A percentile compares a stretch with the other conserved stretches of the same genome.
phyloP scores from a whole-genome alignment of 73 alveolate species.

The Halteria grandinella region DNA sequence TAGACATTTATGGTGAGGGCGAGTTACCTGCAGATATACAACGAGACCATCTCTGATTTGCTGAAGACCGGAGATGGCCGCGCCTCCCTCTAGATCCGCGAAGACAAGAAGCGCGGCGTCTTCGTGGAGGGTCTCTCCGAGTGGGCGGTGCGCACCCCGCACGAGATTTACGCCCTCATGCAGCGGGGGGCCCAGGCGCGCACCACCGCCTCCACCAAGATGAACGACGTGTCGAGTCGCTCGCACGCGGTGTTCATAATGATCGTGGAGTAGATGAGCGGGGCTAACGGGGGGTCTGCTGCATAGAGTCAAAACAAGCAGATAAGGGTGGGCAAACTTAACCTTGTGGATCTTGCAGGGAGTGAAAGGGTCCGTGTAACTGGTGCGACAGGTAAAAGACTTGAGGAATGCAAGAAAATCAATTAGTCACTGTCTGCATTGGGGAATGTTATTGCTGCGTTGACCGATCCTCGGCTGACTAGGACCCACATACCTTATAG shows the following conservation, averaged over 20 bases:
- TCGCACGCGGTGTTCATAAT: conserved; percentile 97
- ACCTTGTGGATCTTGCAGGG: conserved; percentile 91
- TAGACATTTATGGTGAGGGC: conserved; percentile 93
- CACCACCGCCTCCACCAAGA: conserved; percentile 90
- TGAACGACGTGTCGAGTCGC: conserved; percentile 95
- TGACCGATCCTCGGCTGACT: conserved; percentile 74
- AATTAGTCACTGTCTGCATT: conserved; percentile 86
- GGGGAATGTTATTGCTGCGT: conserved; percentile 90
- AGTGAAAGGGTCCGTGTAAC: conserved; percentile 88
- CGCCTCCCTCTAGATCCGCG: conserved; percentile 84
- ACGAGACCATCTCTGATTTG: conserved; percentile 97
- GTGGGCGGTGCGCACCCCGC: conserved; percentile 95
- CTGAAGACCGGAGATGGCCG: conserved; percentile 85
- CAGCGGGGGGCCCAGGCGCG: conserved; percentile 90
- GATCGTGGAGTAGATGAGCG: conserved; percentile 89
- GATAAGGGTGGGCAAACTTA: conserved; percentile 88
- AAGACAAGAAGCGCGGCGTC: conserved; percentile 95
- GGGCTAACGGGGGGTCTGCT: conserved; percentile 20
- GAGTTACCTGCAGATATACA: conserved; percentile 87
- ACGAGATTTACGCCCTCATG: conserved; percentile 74
- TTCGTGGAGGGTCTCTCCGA: conserved; percentile 96
- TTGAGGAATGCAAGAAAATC: conserved; percentile 88
- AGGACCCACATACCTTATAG: conserved; percentile 86
- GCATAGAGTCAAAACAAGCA: conserved; percentile 44
- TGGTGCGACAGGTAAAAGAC: conserved; percentile 89